Evolutionary conservation across 192 early-diverging fungal species (phyloP).

Genomic region (Coemansia sp.): DNA sequence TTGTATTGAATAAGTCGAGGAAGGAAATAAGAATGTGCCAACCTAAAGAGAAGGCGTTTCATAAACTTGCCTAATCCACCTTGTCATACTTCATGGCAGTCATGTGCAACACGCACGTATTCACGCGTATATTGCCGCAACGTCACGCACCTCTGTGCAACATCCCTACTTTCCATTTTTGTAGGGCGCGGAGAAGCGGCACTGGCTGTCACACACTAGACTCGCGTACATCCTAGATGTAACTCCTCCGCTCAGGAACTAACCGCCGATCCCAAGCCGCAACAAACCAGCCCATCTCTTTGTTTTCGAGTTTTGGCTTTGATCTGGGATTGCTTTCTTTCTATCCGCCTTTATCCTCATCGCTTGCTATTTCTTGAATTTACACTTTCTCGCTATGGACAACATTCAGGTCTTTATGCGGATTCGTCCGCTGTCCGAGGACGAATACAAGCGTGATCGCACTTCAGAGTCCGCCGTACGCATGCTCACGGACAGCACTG

Average conservation of each 20-base stretch:
- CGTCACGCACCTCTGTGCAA: background rate
- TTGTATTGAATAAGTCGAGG: background rate
- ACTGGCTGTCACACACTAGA: background rate
- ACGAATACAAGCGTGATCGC: constrained; percentile 48
- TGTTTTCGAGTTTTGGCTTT: background rate
- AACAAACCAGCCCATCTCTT: background rate
- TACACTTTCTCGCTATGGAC: constrained; percentile 26
- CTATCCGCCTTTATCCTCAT: background rate
- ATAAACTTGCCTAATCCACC: background rate
- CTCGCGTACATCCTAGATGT: background rate
- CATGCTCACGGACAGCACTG: constrained; percentile 44
- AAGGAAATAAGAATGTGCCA: background rate
- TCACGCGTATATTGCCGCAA: background rate
- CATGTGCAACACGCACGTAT: background rate
- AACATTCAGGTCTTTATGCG: constrained; percentile 62
- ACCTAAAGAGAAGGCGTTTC: background rate
- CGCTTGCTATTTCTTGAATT: background rate
- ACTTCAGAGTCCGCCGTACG: constrained; percentile 47
- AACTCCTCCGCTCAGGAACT: background rate
- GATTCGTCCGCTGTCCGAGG: constrained; percentile 56
- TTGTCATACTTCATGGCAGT: background rate
- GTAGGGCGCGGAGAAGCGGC: background rate
- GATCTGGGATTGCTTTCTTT: background rate
- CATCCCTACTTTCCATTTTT: background rate
- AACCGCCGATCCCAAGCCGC: background rate